A percentile compares a stretch with the other conserved stretches of the same genome.
These are phyloP conservation scores for Yamadazyma philogaea DNA, from an alignment of 805 yeast species.

Conservation along the genomic window DNA sequence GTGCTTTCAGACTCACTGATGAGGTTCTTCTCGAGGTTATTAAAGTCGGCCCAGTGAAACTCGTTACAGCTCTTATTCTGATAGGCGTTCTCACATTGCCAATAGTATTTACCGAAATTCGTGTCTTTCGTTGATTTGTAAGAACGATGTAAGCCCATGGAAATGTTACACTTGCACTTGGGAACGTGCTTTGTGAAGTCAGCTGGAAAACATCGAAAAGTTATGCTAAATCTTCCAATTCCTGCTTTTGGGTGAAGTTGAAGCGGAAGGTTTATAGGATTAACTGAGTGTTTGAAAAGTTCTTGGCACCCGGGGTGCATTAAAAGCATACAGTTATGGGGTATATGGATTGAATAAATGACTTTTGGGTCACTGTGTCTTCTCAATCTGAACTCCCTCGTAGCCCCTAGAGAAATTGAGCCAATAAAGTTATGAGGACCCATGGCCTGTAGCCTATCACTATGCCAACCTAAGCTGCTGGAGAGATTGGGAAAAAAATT, in stretches of 20 bases:
- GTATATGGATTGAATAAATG: constrained; percentile 54
- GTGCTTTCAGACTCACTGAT: constrained; percentile 29
- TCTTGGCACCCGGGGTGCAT: constrained; percentile 85
- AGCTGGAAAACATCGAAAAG: constrained; percentile 56
- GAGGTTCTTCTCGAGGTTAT: constrained; percentile 24
- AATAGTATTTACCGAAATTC: constrained; percentile 56
- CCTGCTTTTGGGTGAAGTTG: constrained; percentile 45
- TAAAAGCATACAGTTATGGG: constrained; percentile 65
- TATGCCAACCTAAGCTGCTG: constrained; percentile 67
- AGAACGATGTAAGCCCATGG: constrained; percentile 58
- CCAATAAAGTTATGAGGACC: constrained; percentile 73
- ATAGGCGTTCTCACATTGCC: constrained; percentile 58
- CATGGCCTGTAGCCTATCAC: constrained; percentile 66
- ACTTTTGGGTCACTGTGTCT: constrained; percentile 35
- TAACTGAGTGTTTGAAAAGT: constrained; percentile 62
- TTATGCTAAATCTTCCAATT: constrained; percentile 55
- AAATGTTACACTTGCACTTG: constrained; percentile 44
- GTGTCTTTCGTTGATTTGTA: constrained; percentile 35
- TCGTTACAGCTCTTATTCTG: constrained; percentile 45
- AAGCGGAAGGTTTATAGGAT: constrained; percentile 44
- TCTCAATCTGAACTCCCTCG: constrained; percentile 63
- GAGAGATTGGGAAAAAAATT: constrained; percentile 52
- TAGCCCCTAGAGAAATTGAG: constrained; percentile 65
- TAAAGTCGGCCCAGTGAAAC: constrained; percentile 50
- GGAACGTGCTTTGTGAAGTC: constrained; percentile 37